phyloP scores from a whole-genome alignment of 2,329 filamentous ascomycete species.

The Fusarium sarcochroum region DNA sequence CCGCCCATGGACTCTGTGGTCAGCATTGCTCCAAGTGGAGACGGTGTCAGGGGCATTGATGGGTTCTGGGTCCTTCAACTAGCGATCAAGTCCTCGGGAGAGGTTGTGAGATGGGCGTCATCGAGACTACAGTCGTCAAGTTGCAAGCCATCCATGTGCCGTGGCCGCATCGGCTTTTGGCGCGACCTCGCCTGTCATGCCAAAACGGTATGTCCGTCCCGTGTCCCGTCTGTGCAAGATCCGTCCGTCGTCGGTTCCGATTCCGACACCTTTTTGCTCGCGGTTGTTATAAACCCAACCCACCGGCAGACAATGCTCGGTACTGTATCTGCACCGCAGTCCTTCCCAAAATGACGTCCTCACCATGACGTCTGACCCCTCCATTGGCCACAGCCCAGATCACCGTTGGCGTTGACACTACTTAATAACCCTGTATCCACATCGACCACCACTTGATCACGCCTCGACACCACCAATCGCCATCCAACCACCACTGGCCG shows the following conservation, averaged over 20 bases:
- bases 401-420: slow-evolving; percentile 43
- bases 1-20: slow-evolving; percentile 32
- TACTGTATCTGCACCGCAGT: slow-evolving; percentile 22
- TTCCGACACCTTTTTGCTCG: slow-evolving; percentile 15
- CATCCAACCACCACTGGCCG: slow-evolving; percentile 30
- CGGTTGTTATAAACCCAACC: slow-evolving; percentile 34
- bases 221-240: slow-evolving; percentile 15
- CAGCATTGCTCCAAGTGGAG: slow-evolving; percentile 32
- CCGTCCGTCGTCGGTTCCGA: slow-evolving; percentile 27
- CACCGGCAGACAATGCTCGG: slow-evolving; percentile 22
- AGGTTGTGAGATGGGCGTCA: slow-evolving; percentile 28
- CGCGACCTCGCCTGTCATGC: slow-evolving; percentile 26
- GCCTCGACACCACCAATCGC: slow-evolving; percentile 43
- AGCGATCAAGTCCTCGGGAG: slow-evolving; percentile 23
- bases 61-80: slow-evolving; percentile 13
- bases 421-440: slow-evolving; percentile 46
- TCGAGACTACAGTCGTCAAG: slow-evolving; percentile 19
- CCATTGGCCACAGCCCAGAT: slow-evolving; percentile 37
- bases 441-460: slow-evolving; percentile 34
- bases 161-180: slow-evolving; percentile 36
- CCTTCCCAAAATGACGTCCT: slow-evolving; percentile 45
- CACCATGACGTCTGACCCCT: slow-evolving; percentile 42
- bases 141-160: slow-evolving; percentile 27
- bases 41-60: slow-evolving; percentile 33
- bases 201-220: slow-evolving; percentile 30